These are phyloP conservation scores for Colletotrichum sp. DNA, from an alignment of 2,329 filamentous ascomycete species.

Conservation along the genomic window DNA sequence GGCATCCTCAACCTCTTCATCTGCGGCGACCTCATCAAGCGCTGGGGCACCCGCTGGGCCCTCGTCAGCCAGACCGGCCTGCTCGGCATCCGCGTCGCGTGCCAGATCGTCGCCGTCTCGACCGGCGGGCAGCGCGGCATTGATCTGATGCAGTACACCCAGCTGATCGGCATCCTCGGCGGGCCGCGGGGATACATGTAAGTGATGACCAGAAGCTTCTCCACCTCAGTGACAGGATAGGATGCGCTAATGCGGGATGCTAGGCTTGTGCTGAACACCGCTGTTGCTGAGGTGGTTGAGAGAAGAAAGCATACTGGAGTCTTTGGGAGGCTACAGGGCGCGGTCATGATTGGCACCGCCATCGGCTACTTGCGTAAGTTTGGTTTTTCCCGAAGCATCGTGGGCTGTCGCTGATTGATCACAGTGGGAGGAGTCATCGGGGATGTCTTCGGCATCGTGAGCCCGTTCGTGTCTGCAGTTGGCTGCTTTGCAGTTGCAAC, in stretches of 20 bases:
- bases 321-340: slow-evolving; percentile 69
- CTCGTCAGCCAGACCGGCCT: slow-evolving; percentile 68
- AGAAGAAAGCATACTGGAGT: slow-evolving; percentile 65
- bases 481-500: slow-evolving; percentile 29
- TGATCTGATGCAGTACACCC: slow-evolving; percentile 69
- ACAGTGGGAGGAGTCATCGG: slow-evolving; percentile 67
- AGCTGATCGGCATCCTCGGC: slow-evolving; percentile 71
- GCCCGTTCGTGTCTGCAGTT: slow-evolving; percentile 66
- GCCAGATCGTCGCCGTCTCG: slow-evolving; percentile 69
- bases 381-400: neutral
- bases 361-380: slow-evolving; percentile 62
- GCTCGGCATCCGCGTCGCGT: slow-evolving; percentile 65
- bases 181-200: slow-evolving; percentile 72
- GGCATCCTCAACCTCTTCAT: slow-evolving; percentile 72
- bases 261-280: slow-evolving; percentile 68
- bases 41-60: slow-evolving; percentile 65
- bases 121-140: slow-evolving; percentile 68
- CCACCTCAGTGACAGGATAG: neutral
- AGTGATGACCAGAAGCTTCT: slow-evolving; percentile 1
- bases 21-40: slow-evolving; percentile 70
- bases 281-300: slow-evolving; percentile 68
- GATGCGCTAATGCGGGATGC: neutral
- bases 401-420: neutral
- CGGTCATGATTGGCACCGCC: slow-evolving; percentile 69
- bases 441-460: slow-evolving; percentile 65